Conservation (phyloP, 805 yeast species). For the Metschnikowia hibisci region DNA sequence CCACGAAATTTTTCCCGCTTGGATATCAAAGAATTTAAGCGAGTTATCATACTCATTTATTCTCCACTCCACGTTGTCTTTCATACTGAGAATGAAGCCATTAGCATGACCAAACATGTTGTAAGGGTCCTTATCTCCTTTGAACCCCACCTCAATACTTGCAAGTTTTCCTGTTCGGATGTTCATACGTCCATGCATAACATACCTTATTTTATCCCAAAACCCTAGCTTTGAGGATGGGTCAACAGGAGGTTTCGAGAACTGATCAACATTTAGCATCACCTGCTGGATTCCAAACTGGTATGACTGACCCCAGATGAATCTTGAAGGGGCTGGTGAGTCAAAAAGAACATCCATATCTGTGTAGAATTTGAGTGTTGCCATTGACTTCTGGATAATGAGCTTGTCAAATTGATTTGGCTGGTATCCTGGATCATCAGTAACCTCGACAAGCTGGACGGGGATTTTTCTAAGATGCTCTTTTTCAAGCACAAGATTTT, state of each 20-base stretch:
- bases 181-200: conserved; percentile 67
- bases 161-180: conserved; percentile 49
- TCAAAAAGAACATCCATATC: conserved; percentile 53
- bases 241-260: conserved; percentile 87
- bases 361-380: conserved; percentile 69
- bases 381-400: conserved; percentile 68
- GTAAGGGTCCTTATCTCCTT: conserved; percentile 81
- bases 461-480: conserved; percentile 55
- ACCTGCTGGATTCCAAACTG: conserved; percentile 81
- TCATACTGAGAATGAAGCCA: conserved; percentile 76
- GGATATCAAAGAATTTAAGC: conserved; percentile 58
- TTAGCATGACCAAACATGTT: conserved; percentile 59
- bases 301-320: conserved; percentile 82
- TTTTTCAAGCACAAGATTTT: conserved; percentile 49
- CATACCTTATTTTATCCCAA: conserved; percentile 84
- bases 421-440: conserved; percentile 28
- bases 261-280: conserved; percentile 72
- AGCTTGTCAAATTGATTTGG: conserved; percentile 27
- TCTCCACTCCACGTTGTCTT: conserved; percentile 53
- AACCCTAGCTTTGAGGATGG: conserved; percentile 82
- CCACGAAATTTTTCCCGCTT: conserved; percentile 59
- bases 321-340: conserved; percentile 56
- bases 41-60: conserved; percentile 70
- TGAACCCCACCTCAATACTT: conserved; percentile 54
- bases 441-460: conserved; percentile 55